Evolutionary conservation across 345 rosid genomes (phyloP), one percentile per base, ranked within the genome.

Genomic region (Syzygium oleosum): DNA sequence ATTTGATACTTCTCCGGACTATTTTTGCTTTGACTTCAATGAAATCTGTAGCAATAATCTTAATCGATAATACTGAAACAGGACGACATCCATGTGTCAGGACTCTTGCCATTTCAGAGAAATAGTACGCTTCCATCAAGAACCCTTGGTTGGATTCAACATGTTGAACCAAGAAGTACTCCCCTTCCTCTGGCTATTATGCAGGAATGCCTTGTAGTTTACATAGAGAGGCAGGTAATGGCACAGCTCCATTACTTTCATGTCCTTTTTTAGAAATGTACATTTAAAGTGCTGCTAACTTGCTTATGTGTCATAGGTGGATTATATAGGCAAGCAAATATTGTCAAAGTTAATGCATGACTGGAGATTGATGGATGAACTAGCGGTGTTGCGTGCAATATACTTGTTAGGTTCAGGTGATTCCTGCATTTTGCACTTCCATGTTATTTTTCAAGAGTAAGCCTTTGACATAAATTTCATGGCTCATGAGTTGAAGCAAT

Each of bases 291-390:
- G 84, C 86, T 87, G 85, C 86, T 88, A 46, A 21, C 51, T 34
- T 52, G 88, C 85, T 87, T 85, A 59, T 34, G 63, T 91, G 90
- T 87, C 88, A 59, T 90, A 98, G 99, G 98, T 95, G 90, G 95
- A 96, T 92, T 90, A 88, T 87, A 93, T 96, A 89, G 98, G 99
- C 88, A 91, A 92, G 87, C 94, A 93, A 85, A 91, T 96, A 86
- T 90, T 98, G 90, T 94, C 95, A 29, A 98, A 96, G 93, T 91
- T 96, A 90, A 96, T 98, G 98, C 94, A 93, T 86, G 98, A 95
- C 85, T 98, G 99, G 99, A 94, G 94, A 92, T 88, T 98, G 93
- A 96, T 96, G 98, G 98, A 96, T 85, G 99, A 98, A 92, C 99
- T 98, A 89, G 94, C 97, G n/a, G 95, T 96, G 84, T 88, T 98